These are phyloP conservation scores for Microthlaspi erraticum DNA, from an alignment of 345 rosid genomes.

Conservation along the genomic window DNA sequence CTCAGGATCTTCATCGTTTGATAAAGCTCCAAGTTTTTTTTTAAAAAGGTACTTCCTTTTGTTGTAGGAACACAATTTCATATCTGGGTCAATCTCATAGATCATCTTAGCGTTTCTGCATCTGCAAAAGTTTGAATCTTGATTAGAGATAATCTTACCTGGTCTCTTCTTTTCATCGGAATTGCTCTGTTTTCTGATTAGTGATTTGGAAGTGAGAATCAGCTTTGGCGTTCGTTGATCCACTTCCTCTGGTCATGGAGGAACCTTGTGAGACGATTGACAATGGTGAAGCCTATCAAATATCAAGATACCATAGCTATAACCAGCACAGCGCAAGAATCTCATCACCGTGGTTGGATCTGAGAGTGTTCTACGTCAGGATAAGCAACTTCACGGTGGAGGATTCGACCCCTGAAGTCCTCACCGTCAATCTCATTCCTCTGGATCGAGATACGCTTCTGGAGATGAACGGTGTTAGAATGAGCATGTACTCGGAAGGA, in stretches of 20 bases:
- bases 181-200: slow-evolving; percentile 1
- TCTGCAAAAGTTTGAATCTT: slow-evolving; percentile 31
- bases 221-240: slow-evolving; percentile 19
- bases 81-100: slow-evolving; percentile 18
- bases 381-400: slow-evolving; percentile 65
- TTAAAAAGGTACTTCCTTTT: slow-evolving; percentile 34
- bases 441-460: slow-evolving; percentile 67
- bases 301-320: slow-evolving; percentile 47
- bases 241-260: slow-evolving; percentile 54
- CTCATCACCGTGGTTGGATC: slow-evolving; percentile 70
- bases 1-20: slow-evolving; percentile 25
- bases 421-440: slow-evolving; percentile 74
- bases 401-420: slow-evolving; percentile 66
- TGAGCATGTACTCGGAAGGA: slow-evolving; percentile 62
- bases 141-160: too few relatives aligned
- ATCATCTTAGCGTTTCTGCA: slow-evolving; percentile 11
- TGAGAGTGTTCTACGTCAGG: slow-evolving; percentile 90
- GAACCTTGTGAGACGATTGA: slow-evolving; percentile 51
- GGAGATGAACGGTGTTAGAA: slow-evolving; percentile 77
- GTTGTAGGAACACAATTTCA: neutral
- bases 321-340: slow-evolving; percentile 43
- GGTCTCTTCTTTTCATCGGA: slow-evolving; percentile 20
- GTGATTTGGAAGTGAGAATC: slow-evolving; percentile 16
- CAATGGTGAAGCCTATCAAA: slow-evolving; percentile 47
- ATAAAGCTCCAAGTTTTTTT: slow-evolving; percentile 31